These are phyloP conservation scores for Colletotrichum truncatum DNA, from an alignment of 2,329 filamentous ascomycete species.

Conservation along the genomic window DNA sequence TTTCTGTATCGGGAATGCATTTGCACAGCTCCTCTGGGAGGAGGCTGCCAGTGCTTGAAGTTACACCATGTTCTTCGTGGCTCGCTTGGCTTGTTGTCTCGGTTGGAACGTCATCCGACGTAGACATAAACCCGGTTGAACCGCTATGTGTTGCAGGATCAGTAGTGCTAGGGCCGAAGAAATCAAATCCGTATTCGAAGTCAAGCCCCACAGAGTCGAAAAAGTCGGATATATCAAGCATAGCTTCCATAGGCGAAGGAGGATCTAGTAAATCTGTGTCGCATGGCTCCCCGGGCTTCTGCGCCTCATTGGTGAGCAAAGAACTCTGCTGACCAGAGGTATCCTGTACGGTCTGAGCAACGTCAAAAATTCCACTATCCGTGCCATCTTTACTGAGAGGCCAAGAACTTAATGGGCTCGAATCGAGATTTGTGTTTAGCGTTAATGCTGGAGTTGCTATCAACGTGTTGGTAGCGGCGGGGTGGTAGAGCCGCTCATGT, in stretches of 20 bases:
- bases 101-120: not conserved
- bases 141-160: not conserved
- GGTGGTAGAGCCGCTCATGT: conserved; percentile 11
- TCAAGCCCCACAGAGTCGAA: not conserved
- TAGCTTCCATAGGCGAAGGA: not conserved
- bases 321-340: too few relatives aligned
- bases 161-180: not conserved
- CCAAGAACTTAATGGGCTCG: not conserved
- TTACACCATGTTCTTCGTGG: not conserved
- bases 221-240: conserved; percentile 9
- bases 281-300: not conserved
- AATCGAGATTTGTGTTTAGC: not conserved
- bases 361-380: too few relatives aligned
- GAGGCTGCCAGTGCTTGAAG: too few relatives aligned
- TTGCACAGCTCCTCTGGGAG: not conserved
- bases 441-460: not conserved
- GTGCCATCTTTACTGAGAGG: not conserved
- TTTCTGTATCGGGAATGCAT: not conserved
- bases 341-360: too few relatives aligned
- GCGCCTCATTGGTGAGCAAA: too few relatives aligned
- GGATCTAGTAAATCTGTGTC: not conserved
- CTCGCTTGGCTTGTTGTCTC: not conserved
- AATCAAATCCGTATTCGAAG: not conserved
- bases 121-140: not conserved
- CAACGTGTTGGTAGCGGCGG: not conserved